These are phyloP conservation scores for Dryadomyces quercivorus DNA, from an alignment of 2,329 filamentous ascomycete genomes.

Conservation along the genomic window DNA sequence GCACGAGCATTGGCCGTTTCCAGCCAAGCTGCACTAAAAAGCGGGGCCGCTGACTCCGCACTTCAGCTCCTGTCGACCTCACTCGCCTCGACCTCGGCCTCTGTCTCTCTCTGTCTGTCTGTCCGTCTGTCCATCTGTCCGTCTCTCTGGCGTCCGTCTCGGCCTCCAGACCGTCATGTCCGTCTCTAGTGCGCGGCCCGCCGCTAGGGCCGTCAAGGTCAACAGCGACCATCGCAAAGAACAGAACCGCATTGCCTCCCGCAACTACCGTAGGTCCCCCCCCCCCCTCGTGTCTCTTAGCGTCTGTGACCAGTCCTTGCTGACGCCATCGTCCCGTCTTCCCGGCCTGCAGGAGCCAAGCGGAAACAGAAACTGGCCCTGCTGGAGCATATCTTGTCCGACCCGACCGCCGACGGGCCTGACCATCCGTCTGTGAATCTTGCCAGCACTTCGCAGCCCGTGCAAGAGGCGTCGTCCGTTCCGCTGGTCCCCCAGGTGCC, in stretches of 20 bases:
- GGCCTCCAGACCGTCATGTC: too few species aligned
- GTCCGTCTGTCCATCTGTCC: background rate
- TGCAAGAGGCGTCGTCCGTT: too few species aligned
- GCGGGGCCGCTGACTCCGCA: too few species aligned
- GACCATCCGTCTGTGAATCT: too few species aligned
- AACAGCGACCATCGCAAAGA: constrained; percentile 15
- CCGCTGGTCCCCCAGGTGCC: background rate
- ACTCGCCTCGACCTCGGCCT: too few species aligned
- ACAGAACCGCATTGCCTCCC: constrained; percentile 16
- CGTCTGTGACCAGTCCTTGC: background rate
- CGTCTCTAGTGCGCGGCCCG: background rate
- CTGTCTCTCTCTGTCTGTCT: background rate
- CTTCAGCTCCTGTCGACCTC: too few species aligned
- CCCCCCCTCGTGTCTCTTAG: background rate
- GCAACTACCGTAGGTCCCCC: constrained; percentile 13
- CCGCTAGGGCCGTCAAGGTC: constrained; percentile 4
- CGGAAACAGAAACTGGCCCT: constrained; percentile 30
- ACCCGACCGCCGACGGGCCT: background rate
- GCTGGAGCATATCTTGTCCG: constrained; percentile 24
- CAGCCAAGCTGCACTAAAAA: too few species aligned
- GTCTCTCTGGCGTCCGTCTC: background rate
- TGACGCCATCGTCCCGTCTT: constrained; percentile 11
- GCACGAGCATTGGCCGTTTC: too few species aligned
- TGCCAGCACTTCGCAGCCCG: too few species aligned
- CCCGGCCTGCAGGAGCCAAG: constrained; percentile 23